Conservation (phyloP, 495 filamentous ascomycete species). For the Daldinia decipiens region DNA sequence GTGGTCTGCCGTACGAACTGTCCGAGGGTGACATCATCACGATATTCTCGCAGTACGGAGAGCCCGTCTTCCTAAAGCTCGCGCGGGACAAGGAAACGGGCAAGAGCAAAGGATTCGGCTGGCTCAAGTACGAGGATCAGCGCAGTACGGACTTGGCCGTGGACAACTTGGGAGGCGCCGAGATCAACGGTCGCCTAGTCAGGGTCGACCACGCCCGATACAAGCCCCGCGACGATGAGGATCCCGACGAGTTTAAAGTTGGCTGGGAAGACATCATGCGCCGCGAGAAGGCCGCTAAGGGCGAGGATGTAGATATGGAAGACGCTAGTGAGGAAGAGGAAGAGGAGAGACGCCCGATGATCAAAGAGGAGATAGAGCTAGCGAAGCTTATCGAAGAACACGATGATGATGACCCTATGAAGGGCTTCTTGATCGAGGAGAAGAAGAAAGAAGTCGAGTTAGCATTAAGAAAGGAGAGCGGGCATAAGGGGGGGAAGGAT, state of each 20-base stretch:
- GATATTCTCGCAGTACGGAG: constrained; percentile 97
- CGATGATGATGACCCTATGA: constrained; percentile 98
- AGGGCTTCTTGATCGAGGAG: constrained; percentile 83
- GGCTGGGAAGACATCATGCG: constrained; percentile 59
- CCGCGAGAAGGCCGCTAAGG: constrained; percentile 47
- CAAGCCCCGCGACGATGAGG: constrained; percentile 87
- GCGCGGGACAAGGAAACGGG: constrained; percentile 95
- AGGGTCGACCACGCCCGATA: constrained; percentile 94
- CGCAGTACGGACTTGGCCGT: constrained; percentile 94
- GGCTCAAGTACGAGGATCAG: constrained; percentile 98
- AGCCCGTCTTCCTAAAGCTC: constrained; percentile 90
- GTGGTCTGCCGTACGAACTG: constrained; percentile 91
- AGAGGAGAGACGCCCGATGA: constrained; percentile 55
- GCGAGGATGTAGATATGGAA: constrained; percentile 53
- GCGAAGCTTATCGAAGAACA: constrained; percentile 77
- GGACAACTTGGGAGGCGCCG: constrained; percentile 90
- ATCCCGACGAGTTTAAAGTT: constrained; percentile 66
- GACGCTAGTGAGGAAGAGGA: constrained; percentile 53
- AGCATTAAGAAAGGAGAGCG: constrained; percentile 68
- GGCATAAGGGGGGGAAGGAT: constrained; percentile 49
- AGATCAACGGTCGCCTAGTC: constrained; percentile 80
- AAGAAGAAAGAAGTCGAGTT: constrained; percentile 86
- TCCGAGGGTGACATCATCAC: constrained; percentile 96
- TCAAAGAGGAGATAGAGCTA: constrained; percentile 78
- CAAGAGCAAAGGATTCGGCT: constrained; percentile 91